A percentile compares a stretch with the other conserved stretches of the same genome.
Conservation (phyloP, 164 flowering plant genomes). For the Kalanchoe fedtschenkoi region DNA sequence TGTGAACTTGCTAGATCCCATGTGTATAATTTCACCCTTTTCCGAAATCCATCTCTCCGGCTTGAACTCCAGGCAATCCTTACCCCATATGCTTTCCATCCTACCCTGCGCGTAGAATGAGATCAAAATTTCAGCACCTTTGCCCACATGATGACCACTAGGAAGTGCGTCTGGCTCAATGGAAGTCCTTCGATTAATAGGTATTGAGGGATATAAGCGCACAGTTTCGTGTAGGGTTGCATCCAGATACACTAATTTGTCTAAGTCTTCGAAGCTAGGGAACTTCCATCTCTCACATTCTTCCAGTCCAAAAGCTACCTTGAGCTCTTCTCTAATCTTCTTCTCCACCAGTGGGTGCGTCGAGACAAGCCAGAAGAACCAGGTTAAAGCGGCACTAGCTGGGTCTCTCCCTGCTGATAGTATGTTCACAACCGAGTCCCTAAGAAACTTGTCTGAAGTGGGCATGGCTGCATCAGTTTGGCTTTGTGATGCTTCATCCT, state of each 20-base stretch:
- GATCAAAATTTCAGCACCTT: slow-evolving; percentile 2
- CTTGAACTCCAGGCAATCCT: too few species aligned
- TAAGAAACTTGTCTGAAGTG: slow-evolving; percentile 14
- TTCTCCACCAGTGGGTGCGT: slow-evolving; percentile 11
- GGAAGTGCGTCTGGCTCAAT: slow-evolving; percentile 13
- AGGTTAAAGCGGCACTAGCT: slow-evolving; percentile 9
- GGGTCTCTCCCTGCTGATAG: slow-evolving; percentile 24
- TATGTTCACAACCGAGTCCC: slow-evolving; percentile 18
- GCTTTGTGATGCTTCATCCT: neutral
- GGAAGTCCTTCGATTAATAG: slow-evolving; percentile 2
- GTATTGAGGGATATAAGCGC: slow-evolving; percentile 17
- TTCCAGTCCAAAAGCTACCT: neutral
- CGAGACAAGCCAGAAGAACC: slow-evolving; percentile 17
- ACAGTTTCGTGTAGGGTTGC: slow-evolving; percentile 17
- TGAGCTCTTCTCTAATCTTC: slow-evolving; percentile 18
- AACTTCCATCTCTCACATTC: neutral
- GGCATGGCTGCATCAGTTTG: neutral
- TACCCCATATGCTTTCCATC: too few species aligned
- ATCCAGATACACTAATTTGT: slow-evolving; percentile 18
- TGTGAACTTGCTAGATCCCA: too few species aligned
- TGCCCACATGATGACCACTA: slow-evolving; percentile 15
- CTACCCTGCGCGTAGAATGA: slow-evolving; percentile 17
- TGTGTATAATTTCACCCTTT: slow-evolving; percentile 21
- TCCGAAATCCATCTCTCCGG: too few species aligned
- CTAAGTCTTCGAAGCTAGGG: too few species aligned